phyloP scores from a whole-genome alignment of 768 basidiomycete genomes.

The Paxillus involutus region DNA sequence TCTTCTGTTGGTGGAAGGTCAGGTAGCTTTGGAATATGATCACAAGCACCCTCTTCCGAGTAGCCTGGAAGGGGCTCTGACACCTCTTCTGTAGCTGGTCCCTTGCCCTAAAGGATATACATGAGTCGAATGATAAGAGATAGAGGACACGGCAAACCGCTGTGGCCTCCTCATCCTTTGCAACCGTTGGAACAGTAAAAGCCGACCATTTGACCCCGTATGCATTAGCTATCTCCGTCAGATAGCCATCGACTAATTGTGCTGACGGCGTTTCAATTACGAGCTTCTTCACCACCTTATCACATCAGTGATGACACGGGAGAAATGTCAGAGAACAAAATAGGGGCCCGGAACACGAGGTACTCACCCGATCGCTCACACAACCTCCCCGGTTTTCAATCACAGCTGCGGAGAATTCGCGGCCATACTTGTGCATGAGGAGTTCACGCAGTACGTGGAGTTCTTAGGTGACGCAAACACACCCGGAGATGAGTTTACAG shows the following conservation, averaged over 20 bases:
- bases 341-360: background rate
- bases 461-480: slow-evolving; percentile 45
- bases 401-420: slow-evolving; percentile 82
- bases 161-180: slow-evolving; percentile 32
- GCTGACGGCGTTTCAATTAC: slow-evolving; percentile 64
- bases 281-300: slow-evolving; percentile 76
- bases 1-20: slow-evolving; percentile 53
- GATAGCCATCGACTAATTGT: slow-evolving; percentile 83
- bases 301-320: background rate
- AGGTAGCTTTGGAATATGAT: slow-evolving; percentile 41
- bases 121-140: slow-evolving; percentile 1
- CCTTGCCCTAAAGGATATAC: slow-evolving; percentile 7
- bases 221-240: slow-evolving; percentile 85
- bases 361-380: slow-evolving; percentile 80
- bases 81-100: background rate
- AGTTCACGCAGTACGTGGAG: slow-evolving; percentile 89
- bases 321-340: background rate
- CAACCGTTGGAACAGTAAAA: slow-evolving; percentile 26
- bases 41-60: slow-evolving; percentile 17
- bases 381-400: slow-evolving; percentile 82
- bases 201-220: slow-evolving; percentile 75
- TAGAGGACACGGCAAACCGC: slow-evolving; percentile 35
- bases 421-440: slow-evolving; percentile 94
- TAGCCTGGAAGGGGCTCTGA: slow-evolving; percentile 27
- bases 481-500: slow-evolving; percentile 3